Evolutionary conservation across 139 green algal genomes (phyloP).

Genomic region (Tetradesmus obliquus): DNA sequence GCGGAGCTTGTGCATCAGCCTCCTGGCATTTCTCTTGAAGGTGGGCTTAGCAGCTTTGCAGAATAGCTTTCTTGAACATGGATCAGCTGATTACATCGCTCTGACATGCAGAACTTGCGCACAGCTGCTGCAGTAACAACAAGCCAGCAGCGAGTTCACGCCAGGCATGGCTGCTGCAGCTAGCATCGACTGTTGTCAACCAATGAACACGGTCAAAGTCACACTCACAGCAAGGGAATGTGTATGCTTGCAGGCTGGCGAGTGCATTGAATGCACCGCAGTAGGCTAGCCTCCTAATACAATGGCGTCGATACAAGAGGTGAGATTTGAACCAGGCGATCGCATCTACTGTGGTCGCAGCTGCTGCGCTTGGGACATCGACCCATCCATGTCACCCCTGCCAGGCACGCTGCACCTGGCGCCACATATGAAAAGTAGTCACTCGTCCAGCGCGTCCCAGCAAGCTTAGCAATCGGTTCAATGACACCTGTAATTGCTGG

Average conservation of each 20-base stretch:
- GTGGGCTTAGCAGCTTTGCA: neutral
- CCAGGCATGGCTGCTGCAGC: neutral
- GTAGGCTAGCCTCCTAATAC: neutral
- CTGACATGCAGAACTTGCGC: neutral
- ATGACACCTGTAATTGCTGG: neutral
- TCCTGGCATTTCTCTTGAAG: neutral
- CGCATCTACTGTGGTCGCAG: neutral
- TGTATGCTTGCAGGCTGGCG: neutral
- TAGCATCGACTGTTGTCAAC: neutral
- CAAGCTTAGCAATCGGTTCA: neutral
- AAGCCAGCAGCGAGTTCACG: neutral
- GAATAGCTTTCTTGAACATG: neutral
- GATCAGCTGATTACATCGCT: neutral
- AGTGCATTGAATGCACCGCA: neutral
- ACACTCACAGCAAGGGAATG: neutral
- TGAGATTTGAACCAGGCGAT: neutral
- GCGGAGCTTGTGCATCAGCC: neutral
- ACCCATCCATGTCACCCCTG: neutral
- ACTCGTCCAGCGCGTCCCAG: neutral
- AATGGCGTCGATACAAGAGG: neutral
- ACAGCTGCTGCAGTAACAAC: neutral
- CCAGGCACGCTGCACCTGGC: neutral
- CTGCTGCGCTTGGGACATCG: neutral
- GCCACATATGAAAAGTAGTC: neutral
- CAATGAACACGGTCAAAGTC: neutral